Conservation (phyloP, 2,329 filamentous ascomycete genomes). For the Colletotrichum spaethianum region DNA sequence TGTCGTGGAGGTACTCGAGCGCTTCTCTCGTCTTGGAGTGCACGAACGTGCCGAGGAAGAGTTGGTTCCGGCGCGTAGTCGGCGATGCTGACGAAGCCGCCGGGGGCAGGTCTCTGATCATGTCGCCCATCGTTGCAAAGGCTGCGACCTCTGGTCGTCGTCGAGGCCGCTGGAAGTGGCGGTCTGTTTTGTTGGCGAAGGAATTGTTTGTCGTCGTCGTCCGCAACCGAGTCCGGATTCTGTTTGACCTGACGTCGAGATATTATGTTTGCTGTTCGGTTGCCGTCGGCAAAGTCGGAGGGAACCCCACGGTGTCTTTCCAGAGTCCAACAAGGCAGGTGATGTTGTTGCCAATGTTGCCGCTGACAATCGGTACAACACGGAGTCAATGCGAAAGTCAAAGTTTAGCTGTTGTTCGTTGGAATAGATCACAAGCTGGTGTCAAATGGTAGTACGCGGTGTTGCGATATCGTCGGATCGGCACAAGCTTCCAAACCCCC, state of each 20-base stretch:
- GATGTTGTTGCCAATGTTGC: neutral
- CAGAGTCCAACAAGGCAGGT: neutral
- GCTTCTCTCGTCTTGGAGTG: slow-evolving; percentile 64
- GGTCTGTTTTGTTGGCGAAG: neutral
- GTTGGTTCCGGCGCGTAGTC: slow-evolving; percentile 51
- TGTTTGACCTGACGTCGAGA: neutral
- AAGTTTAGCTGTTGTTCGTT: neutral
- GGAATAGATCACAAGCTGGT: neutral
- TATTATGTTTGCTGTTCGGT: slow-evolving; percentile 7
- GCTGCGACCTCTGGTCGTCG: neutral
- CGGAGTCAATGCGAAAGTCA: neutral
- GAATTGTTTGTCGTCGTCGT: neutral
- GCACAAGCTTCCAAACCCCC: neutral
- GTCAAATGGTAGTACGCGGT: neutral
- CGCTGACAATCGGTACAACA: neutral
- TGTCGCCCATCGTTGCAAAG: slow-evolving; percentile 32
- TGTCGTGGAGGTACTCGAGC: slow-evolving; percentile 66
- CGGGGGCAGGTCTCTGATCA: slow-evolving; percentile 34
- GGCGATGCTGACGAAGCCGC: slow-evolving; percentile 9
- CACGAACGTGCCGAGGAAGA: slow-evolving; percentile 70
- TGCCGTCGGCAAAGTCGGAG: slow-evolving; percentile 14
- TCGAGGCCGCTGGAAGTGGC: neutral
- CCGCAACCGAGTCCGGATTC: neutral
- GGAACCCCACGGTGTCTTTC: neutral
- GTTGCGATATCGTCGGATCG: neutral